phyloP scores from a whole-genome alignment of 441 rosid genomes.

The Brassica balearica region DNA sequence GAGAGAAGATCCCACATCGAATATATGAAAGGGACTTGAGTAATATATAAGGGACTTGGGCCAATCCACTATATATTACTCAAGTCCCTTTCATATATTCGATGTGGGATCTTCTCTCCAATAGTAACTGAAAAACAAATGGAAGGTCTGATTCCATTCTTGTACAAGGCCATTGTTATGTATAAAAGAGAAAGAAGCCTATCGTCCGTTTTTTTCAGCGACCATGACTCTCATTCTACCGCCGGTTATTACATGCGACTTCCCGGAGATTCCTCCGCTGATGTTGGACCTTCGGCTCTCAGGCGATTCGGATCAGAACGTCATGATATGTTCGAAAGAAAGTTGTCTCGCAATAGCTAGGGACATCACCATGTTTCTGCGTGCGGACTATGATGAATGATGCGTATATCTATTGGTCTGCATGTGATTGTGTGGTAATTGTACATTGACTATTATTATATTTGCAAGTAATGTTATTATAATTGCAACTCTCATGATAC shows the following conservation, averaged over 20 bases:
- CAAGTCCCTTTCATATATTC: too few species aligned
- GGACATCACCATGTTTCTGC: slow-evolving; percentile 25
- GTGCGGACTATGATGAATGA: slow-evolving; percentile 11
- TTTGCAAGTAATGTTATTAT: slow-evolving; percentile 9
- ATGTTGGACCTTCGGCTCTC: slow-evolving; percentile 30
- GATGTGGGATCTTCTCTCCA: too few species aligned
- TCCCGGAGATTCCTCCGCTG: slow-evolving; percentile 34
- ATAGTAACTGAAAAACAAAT: slow-evolving; percentile 2
- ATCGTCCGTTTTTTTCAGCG: slow-evolving; percentile 38
- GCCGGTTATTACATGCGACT: slow-evolving; percentile 40
- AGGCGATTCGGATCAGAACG: slow-evolving; percentile 22
- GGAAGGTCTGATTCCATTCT: slow-evolving; percentile 46
- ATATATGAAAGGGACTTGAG: too few species aligned
- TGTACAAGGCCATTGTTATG: slow-evolving; percentile 42
- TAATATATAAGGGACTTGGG: too few species aligned
- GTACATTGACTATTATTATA: neutral
- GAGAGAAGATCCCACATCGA: too few species aligned
- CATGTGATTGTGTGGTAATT: slow-evolving; percentile 10
- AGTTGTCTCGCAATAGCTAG: slow-evolving; percentile 14
- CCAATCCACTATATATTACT: too few species aligned
- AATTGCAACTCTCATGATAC: neutral
- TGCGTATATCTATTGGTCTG: neutral
- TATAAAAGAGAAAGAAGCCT: slow-evolving; percentile 41
- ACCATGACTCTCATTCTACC: slow-evolving; percentile 31
- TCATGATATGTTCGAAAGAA: slow-evolving; percentile 15